Evolutionary conservation across 2,329 filamentous ascomycete species (phyloP).

Genomic region (Zasmidium angulare): DNA sequence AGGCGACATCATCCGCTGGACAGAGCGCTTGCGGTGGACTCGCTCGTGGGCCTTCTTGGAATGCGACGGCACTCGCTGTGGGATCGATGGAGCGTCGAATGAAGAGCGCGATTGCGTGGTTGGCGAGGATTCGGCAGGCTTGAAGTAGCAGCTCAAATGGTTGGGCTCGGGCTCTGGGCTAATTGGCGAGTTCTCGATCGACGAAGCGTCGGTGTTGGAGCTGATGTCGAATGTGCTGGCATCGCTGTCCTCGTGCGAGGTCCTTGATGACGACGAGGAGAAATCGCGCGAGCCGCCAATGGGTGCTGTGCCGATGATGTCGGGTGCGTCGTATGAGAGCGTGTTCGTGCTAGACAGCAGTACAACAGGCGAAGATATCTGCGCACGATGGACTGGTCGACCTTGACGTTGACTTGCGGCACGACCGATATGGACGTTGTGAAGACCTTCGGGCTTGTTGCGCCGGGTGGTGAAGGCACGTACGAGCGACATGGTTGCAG

Average conservation of each 20-base stretch:
- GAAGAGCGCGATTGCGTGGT: constrained; percentile 55
- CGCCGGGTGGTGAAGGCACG: constrained; percentile 73
- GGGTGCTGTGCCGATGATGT: constrained; percentile 54
- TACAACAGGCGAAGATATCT: constrained; percentile 86
- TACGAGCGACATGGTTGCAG: constrained; percentile 57
- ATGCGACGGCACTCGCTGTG: constrained; percentile 78
- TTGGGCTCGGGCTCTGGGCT: constrained; percentile 53
- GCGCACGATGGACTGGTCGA: constrained; percentile 57
- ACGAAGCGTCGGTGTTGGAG: constrained; percentile 66
- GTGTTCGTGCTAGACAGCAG: constrained; percentile 94
- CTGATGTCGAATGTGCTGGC: constrained; percentile 53
- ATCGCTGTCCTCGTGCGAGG: constrained; percentile 64
- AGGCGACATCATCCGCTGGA: constrained; percentile 45
- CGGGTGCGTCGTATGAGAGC: constrained; percentile 90
- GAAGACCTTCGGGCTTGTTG: constrained; percentile 52
- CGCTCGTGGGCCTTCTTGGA: constrained; percentile 83
- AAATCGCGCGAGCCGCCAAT: constrained; percentile 29
- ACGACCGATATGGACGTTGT: constrained; percentile 36
- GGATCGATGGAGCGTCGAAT: constrained; percentile 65
- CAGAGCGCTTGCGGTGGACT: constrained; percentile 67
- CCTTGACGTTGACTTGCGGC: constrained; percentile 49
- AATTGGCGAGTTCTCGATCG: constrained; percentile 45
- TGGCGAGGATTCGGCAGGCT: constrained; percentile 51
- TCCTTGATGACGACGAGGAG: constrained; percentile 47
- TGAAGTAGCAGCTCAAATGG: constrained; percentile 59